phyloP scores from a whole-genome alignment of 768 basidiomycete genomes.

The Pleurotus sapidus region DNA sequence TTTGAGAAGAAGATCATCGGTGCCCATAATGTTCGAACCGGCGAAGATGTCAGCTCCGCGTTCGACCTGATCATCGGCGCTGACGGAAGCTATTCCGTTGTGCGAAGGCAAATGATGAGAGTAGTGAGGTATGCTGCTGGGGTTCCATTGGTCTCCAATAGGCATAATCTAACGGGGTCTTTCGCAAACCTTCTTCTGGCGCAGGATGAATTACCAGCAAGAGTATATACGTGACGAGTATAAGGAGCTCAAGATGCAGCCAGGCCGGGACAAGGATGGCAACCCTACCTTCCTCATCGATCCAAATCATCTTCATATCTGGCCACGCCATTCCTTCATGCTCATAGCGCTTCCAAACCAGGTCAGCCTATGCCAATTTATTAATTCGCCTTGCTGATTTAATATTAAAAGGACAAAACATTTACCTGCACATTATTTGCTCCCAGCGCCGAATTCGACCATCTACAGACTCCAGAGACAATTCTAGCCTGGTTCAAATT shows the following conservation, averaged over 20 bases:
- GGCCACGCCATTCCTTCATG: constrained; percentile 99
- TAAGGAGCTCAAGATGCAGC: constrained; percentile 93
- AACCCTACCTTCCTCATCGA: constrained; percentile 78
- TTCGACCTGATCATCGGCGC: constrained; percentile 89
- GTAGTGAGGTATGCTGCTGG: constrained; percentile 69
- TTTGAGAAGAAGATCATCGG: constrained; percentile 62
- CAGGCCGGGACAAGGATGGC: constrained; percentile 60
- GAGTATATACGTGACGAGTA: constrained; percentile 96
- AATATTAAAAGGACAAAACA: constrained; percentile 75
- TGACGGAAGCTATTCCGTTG: constrained; percentile 91
- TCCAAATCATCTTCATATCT: constrained; percentile 96
- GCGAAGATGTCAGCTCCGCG: constrained; percentile 38
- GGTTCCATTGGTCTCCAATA: constrained; percentile 14
- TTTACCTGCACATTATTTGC: constrained; percentile 98
- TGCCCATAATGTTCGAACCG: constrained; percentile 44
- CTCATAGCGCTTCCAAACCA: constrained; percentile 97
- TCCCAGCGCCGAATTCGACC: constrained; percentile 73
- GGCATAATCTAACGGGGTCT: constrained; percentile 11
- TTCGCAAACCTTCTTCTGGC: constrained; percentile 21
- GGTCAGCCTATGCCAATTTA: constrained; percentile 39
- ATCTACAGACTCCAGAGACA: constrained; percentile 53
- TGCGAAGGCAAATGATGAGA: constrained; percentile 93
- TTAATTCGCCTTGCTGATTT: constrained; percentile 16
- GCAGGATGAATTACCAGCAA: constrained; percentile 92
- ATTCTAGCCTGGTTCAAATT: constrained; percentile 74